phyloP scores from a whole-genome alignment of 331 rosid species.

The Acacia pycnantha region DNA sequence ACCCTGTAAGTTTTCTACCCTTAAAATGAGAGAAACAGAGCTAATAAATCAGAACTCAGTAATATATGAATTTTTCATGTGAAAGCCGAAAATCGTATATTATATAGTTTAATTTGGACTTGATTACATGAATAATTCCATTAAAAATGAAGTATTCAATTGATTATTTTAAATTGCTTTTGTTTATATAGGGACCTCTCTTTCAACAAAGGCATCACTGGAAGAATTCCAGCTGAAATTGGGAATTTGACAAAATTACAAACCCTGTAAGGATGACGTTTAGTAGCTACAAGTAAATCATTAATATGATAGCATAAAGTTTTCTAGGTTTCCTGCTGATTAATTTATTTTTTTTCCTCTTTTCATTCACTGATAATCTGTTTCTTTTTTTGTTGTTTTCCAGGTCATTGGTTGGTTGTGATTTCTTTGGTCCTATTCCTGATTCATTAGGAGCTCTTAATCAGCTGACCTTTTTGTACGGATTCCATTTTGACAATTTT shows the following conservation, averaged over 20 bases:
- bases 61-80: not conserved
- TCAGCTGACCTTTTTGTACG: constrained; percentile 56
- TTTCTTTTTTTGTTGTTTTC: constrained; percentile 25
- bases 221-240: constrained; percentile 44
- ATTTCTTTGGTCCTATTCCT: constrained; percentile 63
- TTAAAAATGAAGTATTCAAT: not conserved
- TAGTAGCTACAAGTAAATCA: not conserved
- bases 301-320: not conserved
- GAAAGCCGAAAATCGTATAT: too few species aligned
- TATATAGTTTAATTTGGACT: not conserved
- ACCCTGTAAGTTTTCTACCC: constrained; percentile 28
- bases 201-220: constrained; percentile 35
- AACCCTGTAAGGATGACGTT: constrained; percentile 35
- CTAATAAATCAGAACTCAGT: not conserved
- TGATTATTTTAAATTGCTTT: not conserved
- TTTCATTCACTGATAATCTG: constrained; percentile 7
- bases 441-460: constrained; percentile 53
- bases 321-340: not conserved
- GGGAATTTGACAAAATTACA: constrained; percentile 42
- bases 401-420: constrained; percentile 54
- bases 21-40: not conserved
- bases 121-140: not conserved
- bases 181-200: constrained; percentile 45
- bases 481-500: constrained; percentile 16
- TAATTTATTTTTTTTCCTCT: not conserved